Base-by-base conservation (phyloP, 768 basidiomycete species). In the Trametes punicea region DNA sequence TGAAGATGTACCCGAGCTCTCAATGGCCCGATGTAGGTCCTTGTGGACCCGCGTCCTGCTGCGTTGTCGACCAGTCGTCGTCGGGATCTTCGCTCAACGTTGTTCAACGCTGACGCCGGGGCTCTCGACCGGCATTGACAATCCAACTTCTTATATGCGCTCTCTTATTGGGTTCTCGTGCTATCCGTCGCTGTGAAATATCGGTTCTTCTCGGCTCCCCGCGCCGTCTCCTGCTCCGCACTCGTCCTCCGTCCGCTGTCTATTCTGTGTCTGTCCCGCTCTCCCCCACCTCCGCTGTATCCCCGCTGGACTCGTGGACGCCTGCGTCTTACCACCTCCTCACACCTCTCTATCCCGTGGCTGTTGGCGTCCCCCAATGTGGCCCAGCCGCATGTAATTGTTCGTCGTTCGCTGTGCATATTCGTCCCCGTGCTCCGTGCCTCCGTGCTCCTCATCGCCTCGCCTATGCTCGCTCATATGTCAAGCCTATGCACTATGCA, bases 341-440 rank as follows among this genome's bases (percentile, higher is more conserved):
- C 20, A 23, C 48, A 3, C 5, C 40, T 44, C 39, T n/a, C 26
- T 21, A 13, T 30, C 38, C 42, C 7, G 13, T 21, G 16, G 1
- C 6, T 44, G n/a, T 8, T 18, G 33, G 9, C 11, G 20, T 6
- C 45, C 29, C 27, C 27, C n/a, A 16, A 23, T 27, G 2, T 9
- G 23, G 29, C 31, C 46, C 49, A 33, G 48, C 51, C 44, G 1
- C 9, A 21, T 25, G 27, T 56, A 46, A 53, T 38, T 27, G 18
- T 51, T 36, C 36, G 26, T 21, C 25, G 20, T 54, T 52, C 50
- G 46, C 51, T 58, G 57, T 53, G 46, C 57, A 52, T 58, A 54
- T 53, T 47, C 34, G 23, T 21, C 20, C 10, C 20, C 46, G 46
- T 33, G 38, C 46, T 40, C 38, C 21, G 18, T 39, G 23, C 27